Conservation (phyloP, 257 asterid genomes). For the Buddleja alternifolia region DNA sequence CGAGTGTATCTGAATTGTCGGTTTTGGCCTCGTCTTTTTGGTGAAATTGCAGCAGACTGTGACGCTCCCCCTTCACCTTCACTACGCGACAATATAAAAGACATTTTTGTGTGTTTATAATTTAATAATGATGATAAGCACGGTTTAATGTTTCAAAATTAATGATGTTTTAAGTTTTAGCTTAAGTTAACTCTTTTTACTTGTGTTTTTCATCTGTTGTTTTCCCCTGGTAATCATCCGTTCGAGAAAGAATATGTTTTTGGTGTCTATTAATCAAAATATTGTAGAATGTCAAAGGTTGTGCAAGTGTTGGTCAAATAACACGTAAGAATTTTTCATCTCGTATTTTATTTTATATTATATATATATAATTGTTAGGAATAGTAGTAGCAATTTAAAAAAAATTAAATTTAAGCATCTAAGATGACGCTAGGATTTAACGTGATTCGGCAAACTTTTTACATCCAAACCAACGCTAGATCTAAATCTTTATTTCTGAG, state of each 20-base stretch:
- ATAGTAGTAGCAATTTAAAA: no score
- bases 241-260: neutral
- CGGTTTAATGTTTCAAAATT: conserved; percentile 41
- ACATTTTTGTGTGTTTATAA: conserved; percentile 9
- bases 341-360: no score
- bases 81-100: conserved; percentile 63
- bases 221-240: conserved; percentile 1
- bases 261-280: no score
- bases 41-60: conserved; percentile 40
- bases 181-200: conserved; percentile 27
- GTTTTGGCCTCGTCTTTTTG: conserved; percentile 34
- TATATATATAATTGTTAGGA: no score
- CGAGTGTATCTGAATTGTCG: conserved; percentile 32
- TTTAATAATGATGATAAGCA: neutral
- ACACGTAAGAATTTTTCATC: no score
- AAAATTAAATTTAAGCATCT: no score
- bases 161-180: conserved; percentile 34
- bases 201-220: neutral
- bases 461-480: no score
- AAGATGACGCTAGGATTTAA: no score
- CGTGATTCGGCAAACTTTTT: no score
- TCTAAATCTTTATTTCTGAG: no score
- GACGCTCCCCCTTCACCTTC: conserved; percentile 31
- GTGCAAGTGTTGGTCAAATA: no score
- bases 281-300: no score